Evolutionary conservation across 2,329 filamentous ascomycete species (phyloP).

Genomic region (Cercospora sp.): DNA sequence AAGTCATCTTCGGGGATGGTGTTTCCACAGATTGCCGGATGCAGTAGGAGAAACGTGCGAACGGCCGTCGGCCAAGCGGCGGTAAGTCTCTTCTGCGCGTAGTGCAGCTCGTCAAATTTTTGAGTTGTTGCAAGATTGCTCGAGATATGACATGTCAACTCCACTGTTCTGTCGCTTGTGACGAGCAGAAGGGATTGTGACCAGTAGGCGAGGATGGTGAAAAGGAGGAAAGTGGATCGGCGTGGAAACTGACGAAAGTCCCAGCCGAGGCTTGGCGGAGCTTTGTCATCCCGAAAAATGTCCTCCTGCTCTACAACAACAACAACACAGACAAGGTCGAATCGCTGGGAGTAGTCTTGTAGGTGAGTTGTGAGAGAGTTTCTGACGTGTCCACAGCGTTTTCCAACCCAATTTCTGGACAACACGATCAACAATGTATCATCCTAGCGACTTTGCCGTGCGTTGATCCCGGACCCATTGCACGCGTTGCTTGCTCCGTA

Average conservation of each 20-base stretch:
- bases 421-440: not conserved
- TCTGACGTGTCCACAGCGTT: not conserved
- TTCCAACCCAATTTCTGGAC: not conserved
- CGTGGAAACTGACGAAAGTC: not conserved
- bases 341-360: not conserved
- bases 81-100: not conserved
- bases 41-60: slow-evolving; percentile 9
- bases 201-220: not conserved
- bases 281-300: not conserved
- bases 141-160: slow-evolving; percentile 5
- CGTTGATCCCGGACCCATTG: not conserved
- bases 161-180: not conserved
- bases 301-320: not conserved
- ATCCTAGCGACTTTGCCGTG: not conserved
- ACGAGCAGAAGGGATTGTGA: not conserved
- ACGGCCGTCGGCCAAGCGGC: not conserved
- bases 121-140: not conserved
- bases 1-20: not conserved
- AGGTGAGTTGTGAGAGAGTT: not conserved
- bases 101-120: not conserved
- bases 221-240: slow-evolving; percentile 8
- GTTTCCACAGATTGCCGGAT: slow-evolving; percentile 11
- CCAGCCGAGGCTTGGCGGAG: not conserved
- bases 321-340: not conserved
- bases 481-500: not conserved